Evolutionary conservation across 192 early-diverging fungal species (phyloP), one percentile per base, ranked within the genome.

Genomic region (Coemansia sp.): DNA sequence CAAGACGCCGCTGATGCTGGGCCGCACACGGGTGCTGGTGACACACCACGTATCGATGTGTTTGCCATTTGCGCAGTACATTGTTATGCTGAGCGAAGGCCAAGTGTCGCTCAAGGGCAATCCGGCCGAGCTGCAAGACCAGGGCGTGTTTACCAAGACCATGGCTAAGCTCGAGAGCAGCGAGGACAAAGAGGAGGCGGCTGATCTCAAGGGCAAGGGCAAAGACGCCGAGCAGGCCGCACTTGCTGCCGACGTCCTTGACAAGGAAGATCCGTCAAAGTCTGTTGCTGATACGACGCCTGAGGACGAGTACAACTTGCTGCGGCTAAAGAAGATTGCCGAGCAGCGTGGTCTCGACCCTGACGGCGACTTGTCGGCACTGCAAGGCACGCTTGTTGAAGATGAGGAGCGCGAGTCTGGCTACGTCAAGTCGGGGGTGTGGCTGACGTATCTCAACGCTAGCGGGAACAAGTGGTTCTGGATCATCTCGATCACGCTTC

Each of bases 381-480:
- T 72, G 62, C 43, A 79, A 59, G 84, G 84, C 21, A 83, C 90
- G 59, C 80, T 97, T 40, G 89, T 93, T 43, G 71, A 87, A 50
- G 90, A 92, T 2, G 96, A 99, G 74, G 89, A 92, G 65, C 87
- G 87, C 50, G 90, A 86, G 9, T 82, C 82, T 10, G 95, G 95
- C 0, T 73, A 76, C 37, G 94, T 97, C 51, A 79, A 86, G 35
- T 73, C 67, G 34, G 66, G 66, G 7, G 87, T 95, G 10, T 98
- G 94, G 85, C 76, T 87, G 39, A 74, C 85, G 11, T 99, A 96
- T 60, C 62, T 89, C 28, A 39, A 51, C 11, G 88, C 91, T 0
- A 85, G 88, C 21, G 91, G 91, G 20, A 77, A 86, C 36, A 67
- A 59, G 40, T 63, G 75, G 43, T 86, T 86, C 74, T 91, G 89